Evolutionary conservation across 2,329 filamentous ascomycete genomes (phyloP).

Genomic region (Microsporum audouinii): DNA sequence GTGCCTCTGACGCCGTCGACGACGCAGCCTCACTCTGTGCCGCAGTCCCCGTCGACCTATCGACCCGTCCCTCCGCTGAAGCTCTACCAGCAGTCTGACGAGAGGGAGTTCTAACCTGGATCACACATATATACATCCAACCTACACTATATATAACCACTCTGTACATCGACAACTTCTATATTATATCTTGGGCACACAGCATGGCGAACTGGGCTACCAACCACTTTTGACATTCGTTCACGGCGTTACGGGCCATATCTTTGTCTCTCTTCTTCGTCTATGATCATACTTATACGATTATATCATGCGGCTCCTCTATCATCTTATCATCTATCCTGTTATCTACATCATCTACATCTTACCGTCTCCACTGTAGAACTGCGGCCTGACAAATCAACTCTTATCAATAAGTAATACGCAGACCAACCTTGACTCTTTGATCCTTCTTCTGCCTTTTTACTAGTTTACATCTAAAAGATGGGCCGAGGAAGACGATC

Average conservation of each 20-base stretch:
- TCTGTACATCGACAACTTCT: not conserved
- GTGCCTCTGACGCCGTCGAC: not conserved
- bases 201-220: not conserved
- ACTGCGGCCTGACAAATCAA: too few relatives aligned
- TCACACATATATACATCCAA: not conserved
- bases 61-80: slow-evolving; percentile 5
- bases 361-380: too few relatives aligned
- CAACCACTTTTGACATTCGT: not conserved
- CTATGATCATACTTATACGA: not conserved
- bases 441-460: not conserved
- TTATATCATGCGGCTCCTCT: too few relatives aligned
- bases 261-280: not conserved
- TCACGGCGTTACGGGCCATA: not conserved
- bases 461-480: not conserved
- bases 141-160: not conserved
- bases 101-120: slow-evolving; percentile 1
- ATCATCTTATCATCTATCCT: not conserved
- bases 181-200: not conserved
- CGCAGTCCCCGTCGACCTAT: slow-evolving; percentile 1
- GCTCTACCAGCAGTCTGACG: slow-evolving; percentile 4
- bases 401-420: too few relatives aligned
- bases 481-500: not conserved
- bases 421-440: not conserved
- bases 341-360: not conserved
- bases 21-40: not conserved